Percentiles rank a stretch among this genome's conserved stretches.
phyloP scores from a whole-genome alignment of 805 yeast species.

The Nakazawaea ernobii region DNA sequence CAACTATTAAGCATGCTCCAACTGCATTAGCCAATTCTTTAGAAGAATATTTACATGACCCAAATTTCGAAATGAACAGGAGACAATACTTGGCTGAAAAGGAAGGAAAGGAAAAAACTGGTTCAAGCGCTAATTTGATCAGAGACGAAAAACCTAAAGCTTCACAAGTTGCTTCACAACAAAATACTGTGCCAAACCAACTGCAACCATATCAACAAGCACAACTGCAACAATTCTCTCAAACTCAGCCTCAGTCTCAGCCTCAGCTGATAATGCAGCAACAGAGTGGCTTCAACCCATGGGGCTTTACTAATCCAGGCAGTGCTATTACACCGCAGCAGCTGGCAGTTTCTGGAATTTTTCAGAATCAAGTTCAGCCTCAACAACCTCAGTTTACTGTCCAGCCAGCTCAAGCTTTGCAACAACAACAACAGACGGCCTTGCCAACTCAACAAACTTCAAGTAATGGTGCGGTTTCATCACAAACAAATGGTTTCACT shows the following conservation, averaged over 20 bases:
- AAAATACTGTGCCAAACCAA: slow-evolving; percentile 3
- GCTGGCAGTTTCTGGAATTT: slow-evolving; percentile 7
- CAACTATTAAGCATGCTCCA: slow-evolving; percentile 96
- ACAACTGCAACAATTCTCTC: slow-evolving; percentile 2
- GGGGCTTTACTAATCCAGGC: slow-evolving; percentile 10
- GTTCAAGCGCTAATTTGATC: slow-evolving; percentile 6
- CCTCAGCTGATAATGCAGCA: slow-evolving; percentile 11
- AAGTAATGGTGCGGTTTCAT: background rate
- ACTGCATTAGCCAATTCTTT: slow-evolving; percentile 83
- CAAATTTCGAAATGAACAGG: slow-evolving; percentile 75
- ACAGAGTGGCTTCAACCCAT: slow-evolving; percentile 17
- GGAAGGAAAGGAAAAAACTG: slow-evolving; percentile 27
- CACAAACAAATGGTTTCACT: background rate
- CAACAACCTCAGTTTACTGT: background rate
- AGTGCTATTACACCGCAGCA: slow-evolving; percentile 15
- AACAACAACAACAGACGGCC: slow-evolving; percentile 6
- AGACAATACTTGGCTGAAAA: slow-evolving; percentile 71
- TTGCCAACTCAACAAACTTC: background rate
- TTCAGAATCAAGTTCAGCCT: slow-evolving; percentile 4
- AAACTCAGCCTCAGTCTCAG: slow-evolving; percentile 11
- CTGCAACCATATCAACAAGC: slow-evolving; percentile 13
- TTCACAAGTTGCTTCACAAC: background rate
- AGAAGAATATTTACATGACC: slow-evolving; percentile 85
- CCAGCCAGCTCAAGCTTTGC: background rate
- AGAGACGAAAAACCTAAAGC: slow-evolving; percentile 8